A percentile compares a stretch with the other conserved stretches of the same genome.
Evolutionary conservation across 345 rosid genomes (phyloP).

Genomic region (Microcos paniculata): DNA sequence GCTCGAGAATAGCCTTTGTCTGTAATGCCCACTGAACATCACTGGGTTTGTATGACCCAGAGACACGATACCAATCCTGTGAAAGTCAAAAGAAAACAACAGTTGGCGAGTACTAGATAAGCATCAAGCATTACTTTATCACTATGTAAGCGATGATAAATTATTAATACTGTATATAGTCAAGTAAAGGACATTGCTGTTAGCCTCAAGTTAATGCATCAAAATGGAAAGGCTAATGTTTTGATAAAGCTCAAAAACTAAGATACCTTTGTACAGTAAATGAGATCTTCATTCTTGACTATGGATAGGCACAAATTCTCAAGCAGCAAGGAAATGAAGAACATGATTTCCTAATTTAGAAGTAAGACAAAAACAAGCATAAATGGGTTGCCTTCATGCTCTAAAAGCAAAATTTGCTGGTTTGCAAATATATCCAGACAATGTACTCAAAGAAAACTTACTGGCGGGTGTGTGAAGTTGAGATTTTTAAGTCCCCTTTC

Average conservation of each 20-base stretch:
- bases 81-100: constrained; percentile 9
- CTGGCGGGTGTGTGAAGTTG: constrained; percentile 22
- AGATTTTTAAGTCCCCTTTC: constrained; percentile 36
- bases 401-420: background rate
- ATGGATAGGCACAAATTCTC: constrained; percentile 40
- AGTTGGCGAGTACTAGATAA: background rate
- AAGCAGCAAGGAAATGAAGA: constrained; percentile 36
- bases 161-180: background rate
- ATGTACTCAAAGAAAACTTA: background rate
- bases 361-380: constrained; percentile 7
- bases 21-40: constrained; percentile 44
- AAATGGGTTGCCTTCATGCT: background rate
- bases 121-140: background rate
- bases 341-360: constrained; percentile 32
- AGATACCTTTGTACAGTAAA: constrained; percentile 39
- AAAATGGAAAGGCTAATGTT: constrained; percentile 5
- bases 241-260: constrained; percentile 14
- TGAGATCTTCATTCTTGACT: constrained; percentile 40
- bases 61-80: constrained; percentile 35
- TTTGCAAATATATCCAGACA: constrained; percentile 1
- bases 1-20: constrained; percentile 44
- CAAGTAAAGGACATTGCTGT: background rate
- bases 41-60: constrained; percentile 29
- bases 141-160: background rate
- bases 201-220: background rate